Evolutionary conservation across 192 early-diverging fungal species (phyloP).

Genomic region (Funneliformis mosseae): DNA sequence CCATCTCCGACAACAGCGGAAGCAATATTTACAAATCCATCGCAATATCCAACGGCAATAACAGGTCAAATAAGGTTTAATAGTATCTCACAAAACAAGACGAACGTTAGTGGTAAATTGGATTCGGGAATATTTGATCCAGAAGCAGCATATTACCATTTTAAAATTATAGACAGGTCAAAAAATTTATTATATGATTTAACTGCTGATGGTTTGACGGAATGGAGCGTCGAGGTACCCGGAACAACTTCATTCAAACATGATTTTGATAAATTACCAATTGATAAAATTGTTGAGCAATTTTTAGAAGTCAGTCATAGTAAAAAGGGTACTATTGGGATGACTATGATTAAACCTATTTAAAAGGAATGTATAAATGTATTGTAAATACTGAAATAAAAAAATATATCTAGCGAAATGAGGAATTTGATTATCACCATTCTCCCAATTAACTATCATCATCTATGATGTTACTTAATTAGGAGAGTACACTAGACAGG

Average conservation of each 20-base stretch:
- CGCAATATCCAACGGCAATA: background rate
- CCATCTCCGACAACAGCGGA: too few relatives aligned
- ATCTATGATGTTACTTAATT: too few relatives aligned
- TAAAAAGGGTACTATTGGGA: background rate
- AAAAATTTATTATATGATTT: background rate
- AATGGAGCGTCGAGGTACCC: background rate
- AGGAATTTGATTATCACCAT: too few relatives aligned
- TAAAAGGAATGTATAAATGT: background rate
- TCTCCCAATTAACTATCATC: too few relatives aligned
- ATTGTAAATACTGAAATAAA: conserved; percentile 5
- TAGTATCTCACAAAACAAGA: background rate
- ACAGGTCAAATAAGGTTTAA: background rate
- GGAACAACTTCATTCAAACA: background rate
- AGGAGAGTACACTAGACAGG: too few relatives aligned
- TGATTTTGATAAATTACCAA: background rate
- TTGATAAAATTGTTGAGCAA: background rate
- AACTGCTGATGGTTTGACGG: background rate
- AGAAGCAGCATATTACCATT: background rate
- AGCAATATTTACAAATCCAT: background rate
- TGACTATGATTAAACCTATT: background rate
- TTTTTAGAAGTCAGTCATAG: background rate
- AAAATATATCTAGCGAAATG: too few relatives aligned
- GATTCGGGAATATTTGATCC: background rate
- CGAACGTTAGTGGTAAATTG: background rate
- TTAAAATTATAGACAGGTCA: background rate